Base-by-base conservation (phyloP, 345 rosid genomes). In the Brassica incana region DNA sequence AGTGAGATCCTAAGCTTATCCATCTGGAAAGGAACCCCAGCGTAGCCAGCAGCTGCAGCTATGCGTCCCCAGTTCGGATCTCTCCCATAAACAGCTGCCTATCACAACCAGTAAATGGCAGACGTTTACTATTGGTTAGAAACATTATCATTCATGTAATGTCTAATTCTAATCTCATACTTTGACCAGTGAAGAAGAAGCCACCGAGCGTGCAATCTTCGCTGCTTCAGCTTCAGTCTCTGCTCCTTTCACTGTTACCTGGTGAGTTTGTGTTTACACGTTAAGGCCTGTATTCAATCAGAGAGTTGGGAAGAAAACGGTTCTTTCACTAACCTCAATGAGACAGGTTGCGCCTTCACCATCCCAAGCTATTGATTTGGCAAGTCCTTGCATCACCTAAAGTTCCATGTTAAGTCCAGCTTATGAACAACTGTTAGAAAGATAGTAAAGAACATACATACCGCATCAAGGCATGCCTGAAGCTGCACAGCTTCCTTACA, bases 311-410 rank as follows among this genome's bases (percentile, higher is more conserved):
- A 38, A 71, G 14, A 23, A 52, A 32, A 33, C 0, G 2, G 3
- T 33, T 16, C 7, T 43, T 71, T 10, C 11, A 56, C 36, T 25
- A 15, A 90, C 99, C 98, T 95, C 98, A 82, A 93, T 88, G 69
- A 95, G 83, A 82, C 99, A 95, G 1, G 99, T 93, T 52, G 99
- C 97, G 64, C 98, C 99, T 83, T 93, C 99, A 67, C 99, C 99
- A 88, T 95, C 99, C 99, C 97, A 95, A 79, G 99, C 98, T 77
- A 93, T 86, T 83, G 99, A 93, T 85, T 93, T 95, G 18, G 99
- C 99, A 65, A 93, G 97, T 76, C 97, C 95, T 89, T 95, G 97
- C 99, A 91, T 95, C 69, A 95, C 98, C 99, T 30, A 6, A 33
- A 10, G 20, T 45, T 79, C 29, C 0, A 33, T 45, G 65, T 27